These are phyloP conservation scores for Nannochloropsis oceanica DNA, from an alignment of 108 stramenopile genomes.

Conservation along the genomic window DNA sequence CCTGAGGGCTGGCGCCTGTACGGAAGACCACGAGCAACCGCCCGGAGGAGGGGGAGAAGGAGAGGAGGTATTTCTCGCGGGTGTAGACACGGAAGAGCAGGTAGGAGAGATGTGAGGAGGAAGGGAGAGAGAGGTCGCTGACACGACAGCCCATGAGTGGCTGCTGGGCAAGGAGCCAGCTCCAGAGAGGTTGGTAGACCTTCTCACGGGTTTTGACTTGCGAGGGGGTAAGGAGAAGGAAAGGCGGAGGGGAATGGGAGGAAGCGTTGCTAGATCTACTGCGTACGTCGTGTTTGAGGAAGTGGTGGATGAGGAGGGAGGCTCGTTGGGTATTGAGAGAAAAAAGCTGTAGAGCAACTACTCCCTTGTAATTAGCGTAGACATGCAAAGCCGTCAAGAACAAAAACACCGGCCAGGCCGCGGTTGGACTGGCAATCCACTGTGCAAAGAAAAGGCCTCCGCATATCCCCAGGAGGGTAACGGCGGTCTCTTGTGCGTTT, in stretches of 20 bases:
- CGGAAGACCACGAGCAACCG: constrained; percentile 6
- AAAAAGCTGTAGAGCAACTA: constrained; percentile 50
- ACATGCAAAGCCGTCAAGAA: constrained; percentile 67
- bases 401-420: constrained; percentile 58
- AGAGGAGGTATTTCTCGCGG: constrained; percentile 1
- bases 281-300: background rate
- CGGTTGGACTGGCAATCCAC: background rate
- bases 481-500: constrained; percentile 82
- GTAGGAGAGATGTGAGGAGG: background rate
- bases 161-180: constrained; percentile 6
- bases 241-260: background rate
- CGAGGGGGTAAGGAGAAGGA: background rate
- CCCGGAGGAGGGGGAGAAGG: background rate
- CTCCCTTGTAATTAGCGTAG: constrained; percentile 70
- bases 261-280: background rate
- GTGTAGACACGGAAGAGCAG: background rate
- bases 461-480: constrained; percentile 72
- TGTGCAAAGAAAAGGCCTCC: constrained; percentile 38
- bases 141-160: background rate
- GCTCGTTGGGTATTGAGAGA: constrained; percentile 54
- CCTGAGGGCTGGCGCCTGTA: constrained; percentile 6
- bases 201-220: constrained; percentile 5
- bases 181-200: constrained; percentile 1
- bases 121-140: background rate
- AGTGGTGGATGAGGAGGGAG: constrained; percentile 6